A percentile compares a stretch with the other conserved stretches of the same genome.
Conservation (phyloP, 768 basidiomycete genomes). For the Leccinum subgranulosum region DNA sequence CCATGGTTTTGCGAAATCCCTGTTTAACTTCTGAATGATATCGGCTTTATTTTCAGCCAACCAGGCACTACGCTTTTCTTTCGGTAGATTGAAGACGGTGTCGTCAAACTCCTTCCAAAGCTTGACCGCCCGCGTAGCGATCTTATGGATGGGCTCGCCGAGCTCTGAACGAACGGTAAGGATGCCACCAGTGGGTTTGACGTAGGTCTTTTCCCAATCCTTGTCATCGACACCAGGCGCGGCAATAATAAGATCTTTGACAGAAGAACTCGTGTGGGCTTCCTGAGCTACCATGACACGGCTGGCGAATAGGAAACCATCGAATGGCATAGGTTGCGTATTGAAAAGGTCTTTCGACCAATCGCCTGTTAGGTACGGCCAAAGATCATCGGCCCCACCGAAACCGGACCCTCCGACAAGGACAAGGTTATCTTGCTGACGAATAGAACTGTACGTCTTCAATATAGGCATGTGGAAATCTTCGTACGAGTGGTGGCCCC, state of each 20-base stretch:
- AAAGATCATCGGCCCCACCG: constrained; percentile 90
- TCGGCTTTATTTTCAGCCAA: constrained; percentile 83
- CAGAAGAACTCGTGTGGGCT: constrained; percentile 89
- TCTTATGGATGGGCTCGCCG: constrained; percentile 98
- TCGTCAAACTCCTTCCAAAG: constrained; percentile 99
- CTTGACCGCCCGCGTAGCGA: constrained; percentile 94
- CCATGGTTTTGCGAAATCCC: constrained; percentile 95
- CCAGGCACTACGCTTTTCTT: constrained; percentile 94
- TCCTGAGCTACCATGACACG: constrained; percentile 99
- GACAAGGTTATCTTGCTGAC: constrained; percentile 82
- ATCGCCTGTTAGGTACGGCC: constrained; percentile 95
- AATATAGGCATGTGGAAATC: constrained; percentile 98
- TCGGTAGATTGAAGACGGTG: constrained; percentile 90
- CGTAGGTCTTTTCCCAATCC: constrained; percentile 93
- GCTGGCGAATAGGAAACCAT: constrained; percentile 93
- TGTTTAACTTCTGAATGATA: constrained; percentile 88
- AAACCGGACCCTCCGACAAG: constrained; percentile 96
- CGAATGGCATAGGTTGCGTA: constrained; percentile 95
- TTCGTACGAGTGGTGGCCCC: constrained; percentile 97
- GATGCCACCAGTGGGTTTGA: constrained; percentile 92
- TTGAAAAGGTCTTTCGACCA: constrained; percentile 84
- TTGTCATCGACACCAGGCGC: constrained; percentile 89
- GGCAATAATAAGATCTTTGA: constrained; percentile 95
- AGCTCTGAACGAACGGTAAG: constrained; percentile 97
- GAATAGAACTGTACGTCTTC: constrained; percentile 85